Evolutionary conservation across 2,329 filamentous ascomycete species (phyloP).

Genomic region (Neofusicoccum sp.): DNA sequence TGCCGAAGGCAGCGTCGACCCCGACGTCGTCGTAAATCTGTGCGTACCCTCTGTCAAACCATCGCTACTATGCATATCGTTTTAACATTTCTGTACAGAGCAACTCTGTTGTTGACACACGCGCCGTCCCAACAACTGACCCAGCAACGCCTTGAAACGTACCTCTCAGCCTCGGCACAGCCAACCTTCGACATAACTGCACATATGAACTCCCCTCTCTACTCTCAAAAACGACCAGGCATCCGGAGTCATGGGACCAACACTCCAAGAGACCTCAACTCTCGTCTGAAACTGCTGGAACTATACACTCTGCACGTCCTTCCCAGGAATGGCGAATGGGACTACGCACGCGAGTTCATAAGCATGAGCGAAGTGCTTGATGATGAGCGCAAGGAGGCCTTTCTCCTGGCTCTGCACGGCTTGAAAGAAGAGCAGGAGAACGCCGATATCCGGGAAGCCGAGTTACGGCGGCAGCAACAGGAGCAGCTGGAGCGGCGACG

Average conservation of each 20-base stretch:
- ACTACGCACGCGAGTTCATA: slow-evolving; percentile 91
- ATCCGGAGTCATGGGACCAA: slow-evolving; percentile 62
- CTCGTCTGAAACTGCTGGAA: slow-evolving; percentile 87
- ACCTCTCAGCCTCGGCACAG: slow-evolving; percentile 73
- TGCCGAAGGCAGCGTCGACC: slow-evolving; percentile 84
- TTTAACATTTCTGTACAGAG: slow-evolving; percentile 53
- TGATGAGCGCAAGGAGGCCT: slow-evolving; percentile 85
- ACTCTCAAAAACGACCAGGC: slow-evolving; percentile 33
- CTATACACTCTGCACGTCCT: slow-evolving; percentile 93
- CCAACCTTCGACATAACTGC: slow-evolving; percentile 71
- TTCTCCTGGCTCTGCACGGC: slow-evolving; percentile 79
- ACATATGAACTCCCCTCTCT: slow-evolving; percentile 53
- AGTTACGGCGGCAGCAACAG: slow-evolving; percentile 61
- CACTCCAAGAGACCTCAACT: slow-evolving; percentile 79
- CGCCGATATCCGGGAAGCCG: slow-evolving; percentile 61
- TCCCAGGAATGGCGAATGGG: slow-evolving; percentile 92
- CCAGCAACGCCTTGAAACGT: slow-evolving; percentile 83
- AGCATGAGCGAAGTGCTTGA: slow-evolving; percentile 81
- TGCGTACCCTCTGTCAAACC: slow-evolving; percentile 35
- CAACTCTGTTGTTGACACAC: slow-evolving; percentile 87
- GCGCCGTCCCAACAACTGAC: slow-evolving; percentile 79
- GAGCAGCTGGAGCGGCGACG: slow-evolving; percentile 54
- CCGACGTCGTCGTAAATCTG: slow-evolving; percentile 90
- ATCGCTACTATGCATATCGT: neutral
- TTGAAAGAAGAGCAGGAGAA: slow-evolving; percentile 80